phyloP scores from a whole-genome alignment of 2,329 filamentous ascomycete genomes.

The Fusarium avenaceum region DNA sequence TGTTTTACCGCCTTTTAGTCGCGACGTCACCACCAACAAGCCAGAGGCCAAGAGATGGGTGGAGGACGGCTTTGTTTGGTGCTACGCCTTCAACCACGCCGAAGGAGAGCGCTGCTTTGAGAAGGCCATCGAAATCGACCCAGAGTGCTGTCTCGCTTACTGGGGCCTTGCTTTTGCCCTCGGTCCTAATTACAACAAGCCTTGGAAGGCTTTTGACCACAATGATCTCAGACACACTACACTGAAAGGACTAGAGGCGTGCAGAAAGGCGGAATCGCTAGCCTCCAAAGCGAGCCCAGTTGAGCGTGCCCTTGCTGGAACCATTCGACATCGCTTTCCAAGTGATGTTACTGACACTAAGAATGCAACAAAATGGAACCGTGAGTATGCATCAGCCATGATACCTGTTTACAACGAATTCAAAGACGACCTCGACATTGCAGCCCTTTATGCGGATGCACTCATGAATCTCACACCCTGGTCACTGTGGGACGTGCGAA shows the following conservation, averaged over 20 bases:
- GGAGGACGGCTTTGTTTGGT: conserved; percentile 75
- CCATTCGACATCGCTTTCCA: conserved; percentile 74
- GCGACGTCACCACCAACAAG: conserved; percentile 66
- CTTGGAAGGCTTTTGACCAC: conserved; percentile 64
- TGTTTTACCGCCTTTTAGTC: conserved; percentile 49
- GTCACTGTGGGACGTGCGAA: conserved; percentile 57
- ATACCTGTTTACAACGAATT: conserved; percentile 51
- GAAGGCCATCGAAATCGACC: conserved; percentile 66
- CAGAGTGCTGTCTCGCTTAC: conserved; percentile 69
- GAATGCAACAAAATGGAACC: conserved; percentile 58
- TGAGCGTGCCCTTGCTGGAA: conserved; percentile 74
- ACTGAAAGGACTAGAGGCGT: conserved; percentile 16
- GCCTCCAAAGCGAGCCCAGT: conserved; percentile 44
- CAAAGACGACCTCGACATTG: conserved; percentile 54
- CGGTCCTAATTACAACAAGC: conserved; percentile 80
- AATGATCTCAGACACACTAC: conserved; percentile 44
- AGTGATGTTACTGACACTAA: conserved; percentile 56
- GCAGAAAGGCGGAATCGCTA: conserved; percentile 34
- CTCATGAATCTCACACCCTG: conserved; percentile 61
- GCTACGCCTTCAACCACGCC: conserved; percentile 78
- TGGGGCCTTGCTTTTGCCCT: conserved; percentile 77
- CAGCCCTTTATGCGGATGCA: conserved; percentile 53
- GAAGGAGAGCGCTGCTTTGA: conserved; percentile 74
- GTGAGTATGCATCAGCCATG: conserved; percentile 51
- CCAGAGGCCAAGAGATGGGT: conserved; percentile 72